phyloP scores from a whole-genome alignment of 2,329 filamentous ascomycete genomes.

The Phoma sp. region DNA sequence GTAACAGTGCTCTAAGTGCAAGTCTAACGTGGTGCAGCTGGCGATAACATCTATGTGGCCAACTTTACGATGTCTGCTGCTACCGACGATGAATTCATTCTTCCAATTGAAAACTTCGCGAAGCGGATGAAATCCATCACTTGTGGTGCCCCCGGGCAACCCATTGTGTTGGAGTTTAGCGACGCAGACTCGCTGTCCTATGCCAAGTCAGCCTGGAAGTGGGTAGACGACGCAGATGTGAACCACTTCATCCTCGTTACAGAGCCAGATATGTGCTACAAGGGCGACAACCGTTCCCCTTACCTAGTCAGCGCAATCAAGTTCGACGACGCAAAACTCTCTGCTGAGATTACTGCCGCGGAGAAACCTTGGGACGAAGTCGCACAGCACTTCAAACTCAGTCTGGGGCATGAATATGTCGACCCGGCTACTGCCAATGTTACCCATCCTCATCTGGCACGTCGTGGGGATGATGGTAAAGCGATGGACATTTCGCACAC shows the following conservation, averaged over 20 bases:
- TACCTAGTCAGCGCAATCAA: slow-evolving; percentile 29
- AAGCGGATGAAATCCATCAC: slow-evolving; percentile 30
- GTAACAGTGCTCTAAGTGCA: not conserved
- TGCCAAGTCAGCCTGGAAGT: slow-evolving; percentile 30
- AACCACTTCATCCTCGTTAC: slow-evolving; percentile 34
- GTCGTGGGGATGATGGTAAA: slow-evolving; percentile 15
- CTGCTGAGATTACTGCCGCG: slow-evolving; percentile 22
- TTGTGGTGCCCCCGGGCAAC: slow-evolving; percentile 21
- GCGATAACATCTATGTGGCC: slow-evolving; percentile 29
- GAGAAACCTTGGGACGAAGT: slow-evolving; percentile 30
- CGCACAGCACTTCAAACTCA: slow-evolving; percentile 21
- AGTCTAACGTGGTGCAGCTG: slow-evolving; percentile 15
- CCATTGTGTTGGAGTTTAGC: slow-evolving; percentile 25
- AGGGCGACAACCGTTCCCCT: slow-evolving; percentile 32
- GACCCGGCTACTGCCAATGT: slow-evolving; percentile 23
- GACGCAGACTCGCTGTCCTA: slow-evolving; percentile 21
- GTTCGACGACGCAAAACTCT: slow-evolving; percentile 25
- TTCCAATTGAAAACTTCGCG: slow-evolving; percentile 32
- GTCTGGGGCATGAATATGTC: slow-evolving; percentile 25
- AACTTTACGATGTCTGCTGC: slow-evolving; percentile 31
- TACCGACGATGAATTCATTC: slow-evolving; percentile 29
- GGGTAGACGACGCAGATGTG: slow-evolving; percentile 29
- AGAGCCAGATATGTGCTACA: slow-evolving; percentile 31
- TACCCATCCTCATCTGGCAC: slow-evolving; percentile 28
- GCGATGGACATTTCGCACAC: slow-evolving; percentile 24